Percentiles rank a stretch among this genome's conserved stretches.
These are phyloP conservation scores for Penicillium psychrofluorescens DNA, from an alignment of 495 filamentous ascomycete species.

Conservation along the genomic window DNA sequence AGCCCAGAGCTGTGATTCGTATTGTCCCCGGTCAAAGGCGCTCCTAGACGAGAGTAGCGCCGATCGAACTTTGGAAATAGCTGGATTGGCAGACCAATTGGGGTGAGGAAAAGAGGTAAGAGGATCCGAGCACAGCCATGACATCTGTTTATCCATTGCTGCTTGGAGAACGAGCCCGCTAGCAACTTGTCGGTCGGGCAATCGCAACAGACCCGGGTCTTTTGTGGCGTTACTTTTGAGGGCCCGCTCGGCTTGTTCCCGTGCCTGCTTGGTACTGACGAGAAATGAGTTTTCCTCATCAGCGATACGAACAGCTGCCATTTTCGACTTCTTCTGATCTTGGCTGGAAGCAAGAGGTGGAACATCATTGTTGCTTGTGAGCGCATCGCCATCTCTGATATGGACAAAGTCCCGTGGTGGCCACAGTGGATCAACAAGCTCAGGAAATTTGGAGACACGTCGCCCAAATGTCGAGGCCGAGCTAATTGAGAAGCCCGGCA, in stretches of 20 bases:
- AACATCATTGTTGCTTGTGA: not conserved
- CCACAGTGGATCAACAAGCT: conserved; percentile 59
- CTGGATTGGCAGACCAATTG: conserved; percentile 20
- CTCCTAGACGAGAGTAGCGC: conserved; percentile 54
- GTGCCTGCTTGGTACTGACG: conserved; percentile 7
- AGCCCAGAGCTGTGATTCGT: conserved; percentile 66
- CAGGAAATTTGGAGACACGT: conserved; percentile 46
- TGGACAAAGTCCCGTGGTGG: conserved; percentile 60
- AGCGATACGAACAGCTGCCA: conserved; percentile 18
- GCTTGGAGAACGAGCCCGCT: conserved; percentile 28
- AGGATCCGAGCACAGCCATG: conserved; percentile 10
- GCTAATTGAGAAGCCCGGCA: not conserved
- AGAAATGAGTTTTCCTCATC: conserved; percentile 31
- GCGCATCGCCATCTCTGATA: conserved; percentile 21
- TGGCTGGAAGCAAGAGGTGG: not conserved
- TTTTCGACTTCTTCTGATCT: conserved; percentile 32
- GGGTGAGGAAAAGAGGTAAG: not conserved
- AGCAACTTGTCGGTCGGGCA: conserved; percentile 26
- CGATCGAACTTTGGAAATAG: conserved; percentile 52
- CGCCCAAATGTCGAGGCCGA: conserved; percentile 18
- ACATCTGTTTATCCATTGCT: conserved; percentile 28
- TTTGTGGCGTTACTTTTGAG: not conserved
- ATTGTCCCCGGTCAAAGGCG: conserved; percentile 73
- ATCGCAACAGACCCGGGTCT: conserved; percentile 12
- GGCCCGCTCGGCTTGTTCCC: not conserved